Percentiles rank a stretch among this genome's conserved stretches.
These are phyloP conservation scores for Daldinia sp. DNA, from an alignment of 2,329 filamentous ascomycete species.

Conservation along the genomic window DNA sequence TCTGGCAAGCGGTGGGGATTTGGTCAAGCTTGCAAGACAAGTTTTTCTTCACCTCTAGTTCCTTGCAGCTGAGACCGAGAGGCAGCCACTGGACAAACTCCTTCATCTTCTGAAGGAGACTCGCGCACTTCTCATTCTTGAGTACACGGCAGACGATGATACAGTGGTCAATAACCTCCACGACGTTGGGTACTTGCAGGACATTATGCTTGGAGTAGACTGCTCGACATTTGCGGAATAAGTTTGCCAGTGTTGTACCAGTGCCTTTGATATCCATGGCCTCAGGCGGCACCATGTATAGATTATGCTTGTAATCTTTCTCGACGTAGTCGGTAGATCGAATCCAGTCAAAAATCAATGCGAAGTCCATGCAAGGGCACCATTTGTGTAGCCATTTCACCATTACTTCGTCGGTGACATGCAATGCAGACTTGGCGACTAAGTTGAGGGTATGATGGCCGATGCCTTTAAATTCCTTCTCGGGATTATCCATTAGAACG, in stretches of 20 bases:
- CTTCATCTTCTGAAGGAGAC: constrained; percentile 30
- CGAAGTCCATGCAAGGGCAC: constrained; percentile 37
- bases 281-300: constrained; percentile 26
- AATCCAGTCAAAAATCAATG: constrained; percentile 27
- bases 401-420: constrained; percentile 39
- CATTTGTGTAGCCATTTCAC: constrained; percentile 42
- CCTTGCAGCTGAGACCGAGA: constrained; percentile 38
- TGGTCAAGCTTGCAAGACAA: constrained; percentile 15
- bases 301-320: neutral
- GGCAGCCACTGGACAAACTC: constrained; percentile 37
- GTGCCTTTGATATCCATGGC: constrained; percentile 28
- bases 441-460: constrained; percentile 17
- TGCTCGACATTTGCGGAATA: constrained; percentile 34
- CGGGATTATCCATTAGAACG: constrained; percentile 41
- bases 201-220: neutral
- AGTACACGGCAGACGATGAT: constrained; percentile 37
- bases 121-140: constrained; percentile 34
- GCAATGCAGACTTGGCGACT: constrained; percentile 22
- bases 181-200: constrained; percentile 24
- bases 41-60: constrained; percentile 9
- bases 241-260: constrained; percentile 17
- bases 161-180: constrained; percentile 36
- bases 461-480: constrained; percentile 36
- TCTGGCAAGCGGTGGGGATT: neutral
- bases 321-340: constrained; percentile 5